Evolutionary conservation across 306 rosid species (phyloP), one percentile per base, ranked within the genome.

Genomic region (Elaeagnus macrophylla): DNA sequence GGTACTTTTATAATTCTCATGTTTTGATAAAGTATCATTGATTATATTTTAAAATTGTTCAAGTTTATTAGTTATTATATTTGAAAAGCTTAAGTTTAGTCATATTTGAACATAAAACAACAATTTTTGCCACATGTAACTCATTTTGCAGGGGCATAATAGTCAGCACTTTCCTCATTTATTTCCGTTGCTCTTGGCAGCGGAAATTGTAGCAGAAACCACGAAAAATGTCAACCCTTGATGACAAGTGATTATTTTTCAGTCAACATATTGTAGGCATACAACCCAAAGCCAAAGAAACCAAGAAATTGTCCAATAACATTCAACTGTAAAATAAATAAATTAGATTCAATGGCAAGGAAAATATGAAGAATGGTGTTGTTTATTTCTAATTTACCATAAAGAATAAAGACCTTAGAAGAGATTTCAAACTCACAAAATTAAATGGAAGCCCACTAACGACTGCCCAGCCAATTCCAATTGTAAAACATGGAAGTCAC

Each of bases 361-460:
- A 15, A 37, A 57, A 5, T 17, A 25, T 0, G 32, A 7, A 25
- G 61, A 10, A 41, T 6, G 5, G 42, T 6, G 1, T 7, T 54
- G 35, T 16, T 10, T n/a, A 42, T 44, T 32, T 32, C 16, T 39
- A 18, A 25, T 65, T 40, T 1, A 56, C 48, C 32, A 15, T 40
- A 19, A 9, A 39, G 46, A 37, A 11, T 9, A 48, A 15, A 35
- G 36, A 45, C 18, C 11, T 37, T 65, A 36, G 53, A 41, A 37
- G 57, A 15, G 3, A 19, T 47, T 36, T 52, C 18, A 10, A 47
- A 72, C 85, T 80, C 73, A 76, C 85, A 17, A 72, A 18, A 49
- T 80, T 82, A 64, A 77, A 86, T 25, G 91, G 94, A 56, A 90
- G 95, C 69, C 97, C 91, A 37, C 95, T 95, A 66, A 90, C 86